A percentile compares a stretch with the other conserved stretches of the same genome.
These are phyloP conservation scores for Pyricularia sp. DNA, from an alignment of 2,329 filamentous ascomycete genomes.

Conservation along the genomic window DNA sequence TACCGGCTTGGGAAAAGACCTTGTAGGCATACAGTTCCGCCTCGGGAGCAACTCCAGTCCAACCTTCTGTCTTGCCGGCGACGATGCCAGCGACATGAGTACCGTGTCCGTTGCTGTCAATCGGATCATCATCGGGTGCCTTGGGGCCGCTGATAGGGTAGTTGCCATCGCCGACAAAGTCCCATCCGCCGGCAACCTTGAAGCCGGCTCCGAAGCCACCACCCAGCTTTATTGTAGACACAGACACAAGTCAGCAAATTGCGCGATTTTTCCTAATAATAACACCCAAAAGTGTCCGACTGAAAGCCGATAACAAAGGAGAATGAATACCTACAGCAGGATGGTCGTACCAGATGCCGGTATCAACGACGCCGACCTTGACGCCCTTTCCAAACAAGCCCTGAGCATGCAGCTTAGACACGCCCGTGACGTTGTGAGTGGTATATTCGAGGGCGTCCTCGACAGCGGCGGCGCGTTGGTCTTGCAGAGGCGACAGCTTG, in stretches of 20 bases:
- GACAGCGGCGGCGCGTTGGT: background rate
- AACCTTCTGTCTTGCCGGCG: constrained; percentile 13
- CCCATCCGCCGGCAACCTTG: constrained; percentile 15
- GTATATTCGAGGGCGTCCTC: constrained; percentile 6
- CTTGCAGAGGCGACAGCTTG: background rate
- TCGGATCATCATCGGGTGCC: constrained; percentile 13
- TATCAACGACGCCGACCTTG: constrained; percentile 11
- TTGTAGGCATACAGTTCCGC: constrained; percentile 15
- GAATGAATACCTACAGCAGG: constrained; percentile 7
- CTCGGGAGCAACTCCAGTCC: constrained; percentile 16
- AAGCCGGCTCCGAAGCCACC: constrained; percentile 14
- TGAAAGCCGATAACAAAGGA: background rate
- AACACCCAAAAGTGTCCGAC: too few species aligned
- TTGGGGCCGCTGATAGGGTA: constrained; percentile 5
- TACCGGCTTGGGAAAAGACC: constrained; percentile 11
- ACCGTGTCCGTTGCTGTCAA: constrained; percentile 14
- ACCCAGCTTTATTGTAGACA: constrained; percentile 16
- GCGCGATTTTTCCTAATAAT: background rate
- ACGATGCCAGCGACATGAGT: constrained; percentile 18
- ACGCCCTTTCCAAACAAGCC: constrained; percentile 12
- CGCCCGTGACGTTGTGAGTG: constrained; percentile 11
- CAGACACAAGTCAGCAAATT: background rate
- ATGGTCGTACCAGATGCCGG: constrained; percentile 10
- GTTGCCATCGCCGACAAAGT: constrained; percentile 13
- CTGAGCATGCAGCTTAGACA: constrained; percentile 10